Base-by-base conservation (phyloP, 2,329 filamentous ascomycete genomes). In the Alternaria conjuncta region DNA sequence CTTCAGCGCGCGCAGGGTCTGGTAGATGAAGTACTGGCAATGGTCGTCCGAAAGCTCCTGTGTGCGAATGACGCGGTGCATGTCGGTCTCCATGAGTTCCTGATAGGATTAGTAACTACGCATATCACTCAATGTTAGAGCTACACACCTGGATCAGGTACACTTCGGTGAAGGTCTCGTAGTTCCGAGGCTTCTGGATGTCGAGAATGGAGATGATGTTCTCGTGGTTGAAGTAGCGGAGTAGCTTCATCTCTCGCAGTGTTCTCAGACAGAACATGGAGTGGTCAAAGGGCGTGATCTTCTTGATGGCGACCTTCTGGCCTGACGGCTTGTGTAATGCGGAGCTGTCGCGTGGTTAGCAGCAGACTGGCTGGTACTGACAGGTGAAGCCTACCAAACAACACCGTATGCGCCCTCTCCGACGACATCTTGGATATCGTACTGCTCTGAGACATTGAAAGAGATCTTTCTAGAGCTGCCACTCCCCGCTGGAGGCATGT, bases 11-110 rank as follows among this genome's bases (percentile, higher is more conserved):
- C 96, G 94, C 62, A 99, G 89, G 3, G 96, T 99, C 85, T 99
- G 96, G 86, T 99, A 99, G 83, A 99, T 99, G 84, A 99, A 99
- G 85, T 99, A 99, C 82, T 99, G 96, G 88, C 96, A 99, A 82
- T 99, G 96, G 81, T 99, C 96, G 81, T 99, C 96, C 41, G 96
- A 98, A 49, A 99, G 89, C 78, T 99, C 96, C 83, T 99, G 96
- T 43, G 96, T 99, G 73, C 96, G 93, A 78, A 99, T 99, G 71
- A 99, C 96, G 71, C 96, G 90, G 82, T 99, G 96, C 96, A 99
- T 99, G 78, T 99, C 96, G 51, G 96, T 99, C 85, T 99, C 96
- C 96, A 99, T 99, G 75, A 99, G 88, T 83, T 97, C 94, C 93
- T 97, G 66, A 2, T 30, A 41, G 11, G 41, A 51, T 77, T 58